A percentile compares a stretch with the other conserved stretches of the same genome.
These are phyloP conservation scores for Penicillium lagena DNA, from an alignment of 495 filamentous ascomycete species.

Conservation along the genomic window DNA sequence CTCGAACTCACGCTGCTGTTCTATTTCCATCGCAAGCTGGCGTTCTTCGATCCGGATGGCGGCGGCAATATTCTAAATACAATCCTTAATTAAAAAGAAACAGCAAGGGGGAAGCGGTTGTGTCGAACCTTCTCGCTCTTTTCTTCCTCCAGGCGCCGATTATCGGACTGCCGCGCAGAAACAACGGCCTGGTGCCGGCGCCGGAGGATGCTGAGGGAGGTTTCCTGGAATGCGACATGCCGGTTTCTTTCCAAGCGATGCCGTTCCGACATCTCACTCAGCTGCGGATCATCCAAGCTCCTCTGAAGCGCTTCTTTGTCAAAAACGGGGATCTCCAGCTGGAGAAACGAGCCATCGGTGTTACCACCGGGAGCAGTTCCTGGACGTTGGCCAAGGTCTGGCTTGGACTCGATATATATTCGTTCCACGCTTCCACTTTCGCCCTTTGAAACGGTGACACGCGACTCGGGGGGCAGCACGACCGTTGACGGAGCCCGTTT, in stretches of 20 bases:
- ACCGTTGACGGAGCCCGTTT: slow-evolving; percentile 26
- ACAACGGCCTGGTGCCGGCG: slow-evolving; percentile 28
- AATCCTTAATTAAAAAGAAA: slow-evolving; percentile 1
- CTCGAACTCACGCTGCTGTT: slow-evolving; percentile 54
- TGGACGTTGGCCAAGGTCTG: background rate
- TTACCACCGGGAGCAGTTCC: slow-evolving; percentile 1
- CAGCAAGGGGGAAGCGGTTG: slow-evolving; percentile 16
- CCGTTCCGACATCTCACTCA: slow-evolving; percentile 42
- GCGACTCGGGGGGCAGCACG: slow-evolving; percentile 23
- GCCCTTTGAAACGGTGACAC: slow-evolving; percentile 19
- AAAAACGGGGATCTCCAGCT: slow-evolving; percentile 32
- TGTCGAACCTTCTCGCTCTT: slow-evolving; percentile 46
- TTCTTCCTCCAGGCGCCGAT: slow-evolving; percentile 40
- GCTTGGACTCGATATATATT: slow-evolving; percentile 23
- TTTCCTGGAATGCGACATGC: slow-evolving; percentile 47
- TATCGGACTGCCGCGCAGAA: slow-evolving; percentile 17
- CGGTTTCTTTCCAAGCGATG: slow-evolving; percentile 53
- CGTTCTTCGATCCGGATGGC: slow-evolving; percentile 63
- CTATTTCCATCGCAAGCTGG: slow-evolving; percentile 66
- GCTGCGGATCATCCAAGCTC: slow-evolving; percentile 39
- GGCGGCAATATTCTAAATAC: slow-evolving; percentile 37
- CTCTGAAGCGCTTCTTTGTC: slow-evolving; percentile 33
- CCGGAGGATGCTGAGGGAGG: slow-evolving; percentile 23
- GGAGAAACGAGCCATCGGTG: slow-evolving; percentile 13
- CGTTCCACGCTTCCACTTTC: slow-evolving; percentile 19